These are phyloP conservation scores for Phytophthora fragariae DNA, from an alignment of 352 stramenopile genomes.

Conservation along the genomic window DNA sequence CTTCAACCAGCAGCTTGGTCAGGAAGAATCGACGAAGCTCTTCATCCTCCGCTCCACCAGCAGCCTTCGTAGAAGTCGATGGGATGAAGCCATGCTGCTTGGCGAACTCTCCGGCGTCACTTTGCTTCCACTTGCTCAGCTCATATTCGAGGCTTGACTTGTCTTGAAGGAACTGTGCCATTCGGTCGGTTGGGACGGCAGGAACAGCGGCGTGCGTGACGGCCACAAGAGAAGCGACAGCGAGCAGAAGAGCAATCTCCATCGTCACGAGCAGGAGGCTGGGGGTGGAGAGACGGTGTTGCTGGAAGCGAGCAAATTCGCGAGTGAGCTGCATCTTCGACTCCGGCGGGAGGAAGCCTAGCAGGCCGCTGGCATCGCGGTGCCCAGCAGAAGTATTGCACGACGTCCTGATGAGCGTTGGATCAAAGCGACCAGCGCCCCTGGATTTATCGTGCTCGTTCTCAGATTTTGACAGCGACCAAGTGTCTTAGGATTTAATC, in stretches of 20 bases:
- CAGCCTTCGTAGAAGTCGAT: background rate
- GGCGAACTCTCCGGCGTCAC: constrained; percentile 54
- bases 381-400: background rate
- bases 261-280: constrained; percentile 23
- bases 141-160: constrained; percentile 48
- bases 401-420: constrained; percentile 11
- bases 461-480: constrained; percentile 28
- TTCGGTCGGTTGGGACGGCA: constrained; percentile 39
- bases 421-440: background rate
- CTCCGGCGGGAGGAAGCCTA: background rate
- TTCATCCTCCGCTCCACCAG: constrained; percentile 35
- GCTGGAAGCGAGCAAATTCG: constrained; percentile 45
- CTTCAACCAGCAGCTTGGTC: constrained; percentile 65
- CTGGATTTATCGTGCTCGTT: constrained; percentile 31
- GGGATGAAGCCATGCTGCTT: constrained; percentile 57
- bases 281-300: constrained; percentile 2
- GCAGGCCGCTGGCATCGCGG: background rate
- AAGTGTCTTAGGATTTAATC: constrained; percentile 2
- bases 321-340: constrained; percentile 36
- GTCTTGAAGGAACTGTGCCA: constrained; percentile 58
- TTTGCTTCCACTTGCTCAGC: constrained; percentile 60
- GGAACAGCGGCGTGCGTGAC: constrained; percentile 25
- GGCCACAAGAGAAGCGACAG: constrained; percentile 26
- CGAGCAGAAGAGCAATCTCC: constrained; percentile 47
- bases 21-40: constrained; percentile 68